Evolutionary conservation across 2,329 filamentous ascomycete genomes (phyloP), one percentile per base, ranked within the genome.

Genomic region (Calonectria fujianensis): DNA sequence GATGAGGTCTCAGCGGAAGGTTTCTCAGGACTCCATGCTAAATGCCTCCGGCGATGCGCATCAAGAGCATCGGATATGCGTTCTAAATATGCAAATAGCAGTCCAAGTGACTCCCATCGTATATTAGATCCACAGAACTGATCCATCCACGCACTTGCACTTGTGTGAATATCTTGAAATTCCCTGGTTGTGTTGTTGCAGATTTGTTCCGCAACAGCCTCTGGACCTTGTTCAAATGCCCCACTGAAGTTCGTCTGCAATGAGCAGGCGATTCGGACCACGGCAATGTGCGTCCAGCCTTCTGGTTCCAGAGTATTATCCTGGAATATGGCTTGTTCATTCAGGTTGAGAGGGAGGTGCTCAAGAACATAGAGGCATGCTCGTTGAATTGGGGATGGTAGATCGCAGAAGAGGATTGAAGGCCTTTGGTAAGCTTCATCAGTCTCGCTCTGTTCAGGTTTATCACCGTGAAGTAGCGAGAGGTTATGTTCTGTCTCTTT

Each of bases 31-130:
- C 69, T 50, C 50, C 31, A 48, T 14, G 45, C 35, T 8, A 70
- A 29, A 35, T 63, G 52, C 13, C 48, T 11, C 13, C n/a, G 14
- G 11, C 45, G 69, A 9, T 72, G 51, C 3, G 69, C 20, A 16
- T 57, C 66, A 14, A 76, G 54, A 20, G 66, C 27, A 32, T 73
- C 63, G 11, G 72, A 69, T 20, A 70, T 51, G 9, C 59, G 32
- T 24, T 20, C 66, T 13, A 76, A 9, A 4, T 76, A 77, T 9
- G 72, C 76, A 31, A 83, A 86, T 2, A 85, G 72, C 7, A 85
- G 70, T 0, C 85, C 85, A 10, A 87, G 61, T 0, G 82, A 79
- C 69, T 87, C 85, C 85, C 85, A 87, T 4, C 85, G 82, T 51
- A 85, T 75, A 6, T 83, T 84, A 0, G 73, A 69, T 0, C 85